These are phyloP conservation scores for Ziziphus jujuba DNA, from an alignment of 306 rosid genomes.

Conservation along the genomic window DNA sequence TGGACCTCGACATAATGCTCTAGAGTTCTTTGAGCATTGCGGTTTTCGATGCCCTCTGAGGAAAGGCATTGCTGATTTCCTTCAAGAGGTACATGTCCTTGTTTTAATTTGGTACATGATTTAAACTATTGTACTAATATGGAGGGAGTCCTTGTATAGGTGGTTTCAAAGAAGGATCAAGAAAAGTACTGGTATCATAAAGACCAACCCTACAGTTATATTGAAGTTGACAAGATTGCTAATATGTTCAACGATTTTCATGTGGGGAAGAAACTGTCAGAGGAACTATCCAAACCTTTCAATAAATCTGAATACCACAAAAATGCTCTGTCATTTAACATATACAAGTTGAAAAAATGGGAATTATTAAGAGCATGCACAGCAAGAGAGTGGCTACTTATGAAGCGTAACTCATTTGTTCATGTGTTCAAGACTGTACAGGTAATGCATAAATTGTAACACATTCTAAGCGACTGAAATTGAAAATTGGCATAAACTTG, in stretches of 20 bases:
- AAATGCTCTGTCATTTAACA: constrained; percentile 34
- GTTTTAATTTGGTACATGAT: background rate
- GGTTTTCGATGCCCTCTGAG: constrained; percentile 55
- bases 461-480: too few species aligned
- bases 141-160: constrained; percentile 30
- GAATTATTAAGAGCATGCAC: constrained; percentile 49
- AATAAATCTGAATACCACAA: constrained; percentile 35
- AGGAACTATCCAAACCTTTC: constrained; percentile 40
- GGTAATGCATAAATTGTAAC: constrained; percentile 32
- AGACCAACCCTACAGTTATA: constrained; percentile 34
- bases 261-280: constrained; percentile 37
- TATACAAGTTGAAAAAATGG: constrained; percentile 44
- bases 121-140: background rate
- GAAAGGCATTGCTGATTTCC: constrained; percentile 59
- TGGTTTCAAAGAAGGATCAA: constrained; percentile 55
- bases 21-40: constrained; percentile 43
- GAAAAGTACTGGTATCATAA: constrained; percentile 49
- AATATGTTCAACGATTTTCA: constrained; percentile 38
- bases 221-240: constrained; percentile 38
- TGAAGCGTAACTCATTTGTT: constrained; percentile 55
- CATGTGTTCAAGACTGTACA: constrained; percentile 51
- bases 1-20: constrained; percentile 47
- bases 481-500: background rate
- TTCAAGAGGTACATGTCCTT: constrained; percentile 50
- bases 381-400: constrained; percentile 48